Evolutionary conservation across 495 filamentous ascomycete species (phyloP).

Genomic region (Lophiotrema nucula): DNA sequence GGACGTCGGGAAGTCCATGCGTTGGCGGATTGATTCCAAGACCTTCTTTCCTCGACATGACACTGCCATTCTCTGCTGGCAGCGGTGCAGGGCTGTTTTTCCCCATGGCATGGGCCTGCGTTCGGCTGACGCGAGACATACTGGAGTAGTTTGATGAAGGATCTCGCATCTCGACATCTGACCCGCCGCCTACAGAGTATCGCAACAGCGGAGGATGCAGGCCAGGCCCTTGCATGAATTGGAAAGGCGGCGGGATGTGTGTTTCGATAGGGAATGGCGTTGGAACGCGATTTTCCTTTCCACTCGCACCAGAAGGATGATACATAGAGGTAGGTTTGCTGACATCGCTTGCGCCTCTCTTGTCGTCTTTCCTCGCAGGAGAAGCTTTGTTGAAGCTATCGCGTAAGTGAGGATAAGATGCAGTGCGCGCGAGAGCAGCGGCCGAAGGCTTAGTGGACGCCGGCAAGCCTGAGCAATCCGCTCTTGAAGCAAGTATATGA

Average conservation of each 20-base stretch:
- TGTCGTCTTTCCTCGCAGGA: too few relatives aligned
- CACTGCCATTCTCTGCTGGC: not conserved
- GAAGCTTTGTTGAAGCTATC: not conserved
- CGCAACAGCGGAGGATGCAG: not conserved
- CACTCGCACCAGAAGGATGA: not conserved
- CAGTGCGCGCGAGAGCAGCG: conserved; percentile 22
- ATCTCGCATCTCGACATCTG: conserved; percentile 15
- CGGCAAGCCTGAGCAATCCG: too few relatives aligned
- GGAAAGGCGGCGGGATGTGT: not conserved
- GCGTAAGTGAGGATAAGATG: conserved; percentile 18
- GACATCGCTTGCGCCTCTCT: too few relatives aligned
- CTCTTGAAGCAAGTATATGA: too few relatives aligned
- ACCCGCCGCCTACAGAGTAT: not conserved
- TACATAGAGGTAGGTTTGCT: too few relatives aligned
- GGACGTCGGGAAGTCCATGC: not conserved
- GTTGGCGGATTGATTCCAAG: not conserved
- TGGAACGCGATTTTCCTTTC: conserved; percentile 22
- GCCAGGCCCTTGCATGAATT: not conserved
- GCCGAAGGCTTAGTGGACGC: conserved; percentile 9
- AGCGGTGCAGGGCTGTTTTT: conserved; percentile 8
- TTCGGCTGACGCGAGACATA: not conserved
- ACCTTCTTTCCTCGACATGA: conserved; percentile 25
- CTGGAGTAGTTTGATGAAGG: conserved; percentile 12
- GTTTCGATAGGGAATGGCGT: conserved; percentile 12
- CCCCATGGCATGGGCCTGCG: not conserved